Percentiles rank a stretch among this genome's conserved stretches.
phyloP scores from a whole-genome alignment of 139 green algal species.

The Chlorella sp. region DNA sequence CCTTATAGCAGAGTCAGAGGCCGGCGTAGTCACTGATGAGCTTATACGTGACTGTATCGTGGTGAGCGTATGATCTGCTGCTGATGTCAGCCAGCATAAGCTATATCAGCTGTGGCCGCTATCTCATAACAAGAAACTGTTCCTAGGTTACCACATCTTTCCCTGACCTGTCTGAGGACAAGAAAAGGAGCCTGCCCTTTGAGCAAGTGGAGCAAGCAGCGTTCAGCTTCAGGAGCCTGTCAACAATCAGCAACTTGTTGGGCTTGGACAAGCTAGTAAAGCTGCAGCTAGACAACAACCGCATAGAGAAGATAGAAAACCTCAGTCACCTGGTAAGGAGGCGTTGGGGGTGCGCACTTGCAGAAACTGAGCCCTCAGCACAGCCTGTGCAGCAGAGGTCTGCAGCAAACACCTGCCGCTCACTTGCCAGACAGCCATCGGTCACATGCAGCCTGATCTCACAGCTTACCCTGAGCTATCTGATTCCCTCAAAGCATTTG shows the following conservation, averaged over 20 bases:
- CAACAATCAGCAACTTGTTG: conserved; percentile 62
- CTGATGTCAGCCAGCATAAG: background rate
- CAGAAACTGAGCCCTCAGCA: too few species aligned
- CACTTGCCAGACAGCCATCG: background rate
- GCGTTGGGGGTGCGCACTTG: background rate
- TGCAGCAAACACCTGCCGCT: background rate
- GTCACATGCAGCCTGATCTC: background rate
- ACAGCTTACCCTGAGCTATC: background rate
- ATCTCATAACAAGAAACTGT: background rate
- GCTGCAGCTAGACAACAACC: conserved; percentile 85
- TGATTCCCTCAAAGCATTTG: background rate
- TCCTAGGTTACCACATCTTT: conserved; percentile 32
- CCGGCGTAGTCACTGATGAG: conserved; percentile 53
- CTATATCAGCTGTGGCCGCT: too few species aligned
- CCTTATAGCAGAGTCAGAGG: conserved; percentile 52
- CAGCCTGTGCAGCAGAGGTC: background rate
- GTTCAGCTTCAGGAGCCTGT: conserved; percentile 67
- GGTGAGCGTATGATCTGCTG: conserved; percentile 22
- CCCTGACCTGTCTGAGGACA: conserved; percentile 49
- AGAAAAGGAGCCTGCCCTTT: conserved; percentile 49
- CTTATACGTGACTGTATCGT: conserved; percentile 57
- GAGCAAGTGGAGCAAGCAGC: conserved; percentile 50
- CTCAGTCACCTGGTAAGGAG: conserved; percentile 56
- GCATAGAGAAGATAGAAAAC: conserved; percentile 67
- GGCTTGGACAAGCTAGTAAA: conserved; percentile 64